phyloP scores from a whole-genome alignment of 805 yeast species.

The Kluyveromyces nonfermentans region DNA sequence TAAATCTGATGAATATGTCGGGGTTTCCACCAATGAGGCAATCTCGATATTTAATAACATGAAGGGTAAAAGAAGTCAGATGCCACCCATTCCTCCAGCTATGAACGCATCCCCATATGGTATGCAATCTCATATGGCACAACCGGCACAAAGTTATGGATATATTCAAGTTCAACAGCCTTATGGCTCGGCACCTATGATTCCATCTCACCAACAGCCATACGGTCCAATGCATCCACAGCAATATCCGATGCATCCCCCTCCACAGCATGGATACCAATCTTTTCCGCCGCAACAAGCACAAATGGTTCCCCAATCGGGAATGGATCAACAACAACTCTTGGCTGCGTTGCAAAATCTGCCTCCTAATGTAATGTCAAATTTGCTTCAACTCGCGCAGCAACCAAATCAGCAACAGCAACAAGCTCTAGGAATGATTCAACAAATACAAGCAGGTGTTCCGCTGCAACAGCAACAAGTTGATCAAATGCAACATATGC shows the following conservation, averaged over 20 bases:
- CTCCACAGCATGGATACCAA: constrained; percentile 13
- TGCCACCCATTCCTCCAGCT: constrained; percentile 9
- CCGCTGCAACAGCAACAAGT: constrained; percentile 10
- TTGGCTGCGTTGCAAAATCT: constrained; percentile 27
- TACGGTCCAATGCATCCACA: constrained; percentile 12
- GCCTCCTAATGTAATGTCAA: constrained; percentile 29
- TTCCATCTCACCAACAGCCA: constrained; percentile 10
- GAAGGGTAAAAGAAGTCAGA: constrained; percentile 15
- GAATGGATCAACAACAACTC: constrained; percentile 26
- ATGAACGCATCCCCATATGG: constrained; percentile 10
- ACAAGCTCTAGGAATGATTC: constrained; percentile 24
- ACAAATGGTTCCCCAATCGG: constrained; percentile 18
- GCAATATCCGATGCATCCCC: constrained; percentile 17
- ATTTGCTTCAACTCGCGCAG: constrained; percentile 25
- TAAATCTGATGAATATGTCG: constrained; percentile 73
- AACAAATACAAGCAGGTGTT: constrained; percentile 24
- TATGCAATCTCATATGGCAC: constrained; percentile 10
- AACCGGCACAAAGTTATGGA: constrained; percentile 12
- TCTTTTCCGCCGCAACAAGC: constrained; percentile 19
- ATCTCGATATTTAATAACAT: constrained; percentile 32
- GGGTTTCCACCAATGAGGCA: constrained; percentile 58
- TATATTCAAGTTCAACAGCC: constrained; percentile 11
- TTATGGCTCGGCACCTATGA: constrained; percentile 9
- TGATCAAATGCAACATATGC: constrained; percentile 14
- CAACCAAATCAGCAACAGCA: constrained; percentile 28